Conservation (phyloP, 2,329 filamentous ascomycete genomes). For the Monosporascus sp. region DNA sequence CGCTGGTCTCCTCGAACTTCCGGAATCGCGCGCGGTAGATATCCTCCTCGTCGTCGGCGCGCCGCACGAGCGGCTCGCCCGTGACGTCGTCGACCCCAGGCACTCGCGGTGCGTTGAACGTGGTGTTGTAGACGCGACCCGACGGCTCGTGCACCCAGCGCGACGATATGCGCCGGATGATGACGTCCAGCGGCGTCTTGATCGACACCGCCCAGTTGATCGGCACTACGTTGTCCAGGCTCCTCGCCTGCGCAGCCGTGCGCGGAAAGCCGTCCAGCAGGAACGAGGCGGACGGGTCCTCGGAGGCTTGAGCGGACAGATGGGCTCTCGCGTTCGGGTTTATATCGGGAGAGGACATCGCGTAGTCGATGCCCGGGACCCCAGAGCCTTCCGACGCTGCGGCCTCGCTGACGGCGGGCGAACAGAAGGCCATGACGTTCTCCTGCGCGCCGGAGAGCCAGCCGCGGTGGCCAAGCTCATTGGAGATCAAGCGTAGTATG, state of each 20-base stretch:
- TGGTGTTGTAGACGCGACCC: constrained; percentile 90
- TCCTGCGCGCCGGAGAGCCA: constrained; percentile 60
- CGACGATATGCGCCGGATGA: constrained; percentile 82
- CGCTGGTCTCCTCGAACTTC: constrained; percentile 83
- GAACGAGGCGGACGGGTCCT: constrained; percentile 78
- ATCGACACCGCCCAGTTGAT: constrained; percentile 91
- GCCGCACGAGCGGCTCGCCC: constrained; percentile 75
- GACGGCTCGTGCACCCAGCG: constrained; percentile 92
- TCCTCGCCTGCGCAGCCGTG: constrained; percentile 71
- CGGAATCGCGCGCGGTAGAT: constrained; percentile 76
- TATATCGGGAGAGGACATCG: constrained; percentile 34
- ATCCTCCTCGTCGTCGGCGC: constrained; percentile 79
- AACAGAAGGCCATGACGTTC: constrained; percentile 47
- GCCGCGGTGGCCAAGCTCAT: constrained; percentile 77
- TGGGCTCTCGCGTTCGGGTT: constrained; percentile 32
- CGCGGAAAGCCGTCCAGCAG: constrained; percentile 95
- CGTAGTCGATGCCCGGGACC: constrained; percentile 28
- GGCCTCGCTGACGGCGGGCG: constrained; percentile 35
- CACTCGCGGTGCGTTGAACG: constrained; percentile 80
- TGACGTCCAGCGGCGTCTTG: constrained; percentile 77
- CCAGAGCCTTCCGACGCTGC: constrained; percentile 29
- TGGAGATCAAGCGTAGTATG: constrained; percentile 87
- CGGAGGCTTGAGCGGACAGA: constrained; percentile 41
- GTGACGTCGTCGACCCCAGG: constrained; percentile 83
- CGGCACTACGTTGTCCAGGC: constrained; percentile 76